phyloP scores from a whole-genome alignment of 129 eudicot species.

The Rutidosis leptorrhynchoides region DNA sequence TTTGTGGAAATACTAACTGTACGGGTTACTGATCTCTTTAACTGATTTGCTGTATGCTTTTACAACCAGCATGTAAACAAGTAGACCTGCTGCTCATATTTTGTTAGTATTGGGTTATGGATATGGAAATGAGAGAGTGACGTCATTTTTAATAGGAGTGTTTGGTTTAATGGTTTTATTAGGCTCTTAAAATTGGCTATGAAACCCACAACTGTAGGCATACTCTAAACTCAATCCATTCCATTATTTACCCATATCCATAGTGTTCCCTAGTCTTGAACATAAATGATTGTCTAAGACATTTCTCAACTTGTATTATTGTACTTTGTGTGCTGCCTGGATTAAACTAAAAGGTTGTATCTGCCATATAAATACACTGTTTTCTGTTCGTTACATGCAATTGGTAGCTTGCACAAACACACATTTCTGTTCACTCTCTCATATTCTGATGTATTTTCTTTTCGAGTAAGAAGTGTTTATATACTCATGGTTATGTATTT shows the following conservation, averaged over 20 bases:
- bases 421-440: conserved; percentile 2
- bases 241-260: no score
- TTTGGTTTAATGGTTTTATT: no score
- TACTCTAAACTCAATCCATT: no score
- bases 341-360: conserved; percentile 2
- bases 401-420: background rate
- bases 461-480: conserved; percentile 9
- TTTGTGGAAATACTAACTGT: background rate
- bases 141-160: no score
- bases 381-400: background rate
- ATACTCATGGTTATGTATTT: conserved; percentile 20
- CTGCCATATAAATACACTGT: background rate
- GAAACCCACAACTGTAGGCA: no score
- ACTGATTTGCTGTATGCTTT: background rate
- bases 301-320: conserved; percentile 10
- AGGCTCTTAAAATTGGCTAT: no score
- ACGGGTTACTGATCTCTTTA: background rate
- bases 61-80: background rate
- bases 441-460: conserved; percentile 3
- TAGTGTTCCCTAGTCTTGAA: background rate
- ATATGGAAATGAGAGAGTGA: no score
- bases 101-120: no score
- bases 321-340: conserved; percentile 16
- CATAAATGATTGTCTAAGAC: background rate
- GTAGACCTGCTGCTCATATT: background rate